Evolutionary conservation across 2,329 filamentous ascomycete genomes (phyloP), one percentile per base, ranked within the genome.

Genomic region (Cytospora paraplurivora): DNA sequence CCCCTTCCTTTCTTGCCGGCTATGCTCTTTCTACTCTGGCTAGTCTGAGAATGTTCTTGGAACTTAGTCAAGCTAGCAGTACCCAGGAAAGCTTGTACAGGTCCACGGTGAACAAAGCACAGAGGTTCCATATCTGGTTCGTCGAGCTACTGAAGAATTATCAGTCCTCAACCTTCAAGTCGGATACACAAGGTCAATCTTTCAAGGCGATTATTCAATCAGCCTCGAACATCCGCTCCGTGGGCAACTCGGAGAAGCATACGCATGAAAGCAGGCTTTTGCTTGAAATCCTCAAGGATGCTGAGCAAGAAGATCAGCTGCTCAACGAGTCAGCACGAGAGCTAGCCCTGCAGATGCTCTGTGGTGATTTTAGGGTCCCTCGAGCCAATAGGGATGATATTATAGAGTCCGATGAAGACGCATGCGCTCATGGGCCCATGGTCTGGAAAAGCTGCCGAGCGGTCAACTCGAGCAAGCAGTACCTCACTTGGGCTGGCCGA

Each of bases 81-180:
- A 94, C 91, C 0, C 92, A 97, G 70, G 91, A 96, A 72, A 92
- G 85, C 64, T 91, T 97, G 69, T 90, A 94, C 73, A 84, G 85
- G 67, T 84, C 85, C 7, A 96, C 92, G 0, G 87, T 93, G 79
- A 85, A 81, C 65, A 94, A 90, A 70, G 89, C 92, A 7, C 83
- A 88, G 66, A 77, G 75, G 1, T 98, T 99, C 69, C 88, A 93
- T 69, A 74, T 78, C 12, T 98, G 93, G 93, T 85, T 98, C 56
- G 83, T 84, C 10, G 78, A 83, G 54, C 93, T 90, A 68, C 79
- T 97, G 4, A 77, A 83, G 17, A 75, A 78, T 0, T 94, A 91
- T 67, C 76, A 81, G 8, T 87, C 86, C 1, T 72, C 80, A 1
- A 72, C 69, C 57, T 87, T 86, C 63, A 76, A 77, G 58, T 79